Evolutionary conservation across 495 filamentous ascomycete species (phyloP).

Genomic region (Xylaria telfairii): DNA sequence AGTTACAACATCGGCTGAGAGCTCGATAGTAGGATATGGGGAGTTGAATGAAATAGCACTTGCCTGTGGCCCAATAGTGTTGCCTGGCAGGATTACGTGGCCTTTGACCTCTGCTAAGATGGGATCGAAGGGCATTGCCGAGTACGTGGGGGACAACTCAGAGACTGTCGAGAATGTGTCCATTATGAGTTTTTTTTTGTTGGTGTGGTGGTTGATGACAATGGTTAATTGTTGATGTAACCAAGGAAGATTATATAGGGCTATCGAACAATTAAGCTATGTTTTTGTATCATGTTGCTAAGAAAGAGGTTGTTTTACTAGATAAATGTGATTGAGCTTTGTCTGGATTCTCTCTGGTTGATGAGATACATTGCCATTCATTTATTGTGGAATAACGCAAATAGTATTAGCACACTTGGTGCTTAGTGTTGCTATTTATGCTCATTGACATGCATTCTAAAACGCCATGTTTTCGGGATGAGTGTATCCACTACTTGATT

Average conservation of each 20-base stretch:
- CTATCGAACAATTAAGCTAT: not conserved
- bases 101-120: not conserved
- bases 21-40: not conserved
- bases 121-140: not conserved
- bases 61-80: not conserved
- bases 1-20: not conserved
- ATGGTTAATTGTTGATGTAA: not conserved
- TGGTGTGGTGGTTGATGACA: not conserved
- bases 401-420: no score
- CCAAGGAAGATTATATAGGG: not conserved
- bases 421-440: no score
- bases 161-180: not conserved
- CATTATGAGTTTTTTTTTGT: not conserved
- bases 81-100: not conserved
- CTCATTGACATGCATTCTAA: no score
- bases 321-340: no score
- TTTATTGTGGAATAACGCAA: not conserved
- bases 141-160: not conserved
- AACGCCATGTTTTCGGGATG: no score
- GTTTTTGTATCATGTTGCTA: not conserved
- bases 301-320: no score
- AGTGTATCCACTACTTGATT: no score
- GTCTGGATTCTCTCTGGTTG: not conserved
- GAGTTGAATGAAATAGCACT: not conserved
- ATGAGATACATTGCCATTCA: not conserved